A percentile compares a stretch with the other conserved stretches of the same genome.
phyloP scores from a whole-genome alignment of 805 yeast species.

The Metschnikowia noctiluminum region DNA sequence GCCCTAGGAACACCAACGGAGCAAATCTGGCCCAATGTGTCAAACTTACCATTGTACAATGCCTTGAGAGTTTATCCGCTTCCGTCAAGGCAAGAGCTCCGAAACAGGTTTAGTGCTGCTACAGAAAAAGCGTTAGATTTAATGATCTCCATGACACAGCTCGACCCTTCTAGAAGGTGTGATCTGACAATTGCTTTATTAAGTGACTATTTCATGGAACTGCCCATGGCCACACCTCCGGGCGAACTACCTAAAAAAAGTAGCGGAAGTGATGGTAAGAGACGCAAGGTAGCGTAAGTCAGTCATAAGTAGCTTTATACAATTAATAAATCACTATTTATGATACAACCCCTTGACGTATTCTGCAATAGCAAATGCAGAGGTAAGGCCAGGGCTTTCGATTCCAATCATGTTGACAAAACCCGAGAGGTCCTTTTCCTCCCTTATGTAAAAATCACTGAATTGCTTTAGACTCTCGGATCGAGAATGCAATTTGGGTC shows the following conservation, averaged over 20 bases:
- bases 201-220: conserved; percentile 66
- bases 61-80: conserved; percentile 74
- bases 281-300: conserved; percentile 11
- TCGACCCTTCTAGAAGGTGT: conserved; percentile 78
- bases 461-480: conserved; percentile 40
- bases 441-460: conserved; percentile 69
- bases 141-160: conserved; percentile 63
- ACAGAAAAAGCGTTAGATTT: conserved; percentile 78
- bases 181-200: conserved; percentile 59
- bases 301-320: neutral
- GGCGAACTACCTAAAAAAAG: conserved; percentile 53
- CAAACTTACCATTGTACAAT: conserved; percentile 72
- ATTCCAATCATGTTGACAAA: conserved; percentile 79
- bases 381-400: conserved; percentile 88
- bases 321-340: neutral
- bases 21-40: conserved; percentile 85
- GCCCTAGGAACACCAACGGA: conserved; percentile 97
- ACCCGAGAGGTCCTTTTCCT: conserved; percentile 63
- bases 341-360: conserved; percentile 45
- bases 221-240: conserved; percentile 73
- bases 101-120: conserved; percentile 86
- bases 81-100: conserved; percentile 75
- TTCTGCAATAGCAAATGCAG: conserved; percentile 79
- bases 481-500: conserved; percentile 68
- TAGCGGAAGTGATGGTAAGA: conserved; percentile 18